A percentile compares a stretch with the other conserved stretches of the same genome.
Evolutionary conservation across 148 eudicot genomes (phyloP).

Genomic region (Silene conica): DNA sequence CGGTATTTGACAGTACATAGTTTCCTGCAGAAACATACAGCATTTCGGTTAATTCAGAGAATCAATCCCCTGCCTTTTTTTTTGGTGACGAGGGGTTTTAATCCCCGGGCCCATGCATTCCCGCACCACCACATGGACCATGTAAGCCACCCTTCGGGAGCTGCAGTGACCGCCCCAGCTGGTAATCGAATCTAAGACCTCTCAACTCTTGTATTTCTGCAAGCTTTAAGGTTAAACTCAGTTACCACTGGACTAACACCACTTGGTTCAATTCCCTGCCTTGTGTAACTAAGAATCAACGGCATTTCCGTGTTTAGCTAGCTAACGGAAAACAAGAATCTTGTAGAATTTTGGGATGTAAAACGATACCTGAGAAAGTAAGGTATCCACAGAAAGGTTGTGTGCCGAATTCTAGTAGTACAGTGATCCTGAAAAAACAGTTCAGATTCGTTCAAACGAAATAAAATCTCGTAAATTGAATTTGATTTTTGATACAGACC

Average conservation of each 20-base stretch:
- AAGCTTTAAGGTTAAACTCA: no score
- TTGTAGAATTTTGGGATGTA: background rate
- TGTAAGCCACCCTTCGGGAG: no score
- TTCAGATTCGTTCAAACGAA: background rate
- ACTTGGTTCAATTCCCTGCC: no score
- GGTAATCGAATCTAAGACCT: no score
- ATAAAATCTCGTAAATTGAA: no score
- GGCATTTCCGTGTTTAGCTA: background rate
- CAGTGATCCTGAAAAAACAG: conserved; percentile 60
- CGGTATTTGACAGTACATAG: background rate
- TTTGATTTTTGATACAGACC: conserved; percentile 42
- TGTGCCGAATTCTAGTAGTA: conserved; percentile 43
- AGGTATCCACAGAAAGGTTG: conserved; percentile 9
- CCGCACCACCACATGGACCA: no score
- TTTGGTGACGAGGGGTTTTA: no score
- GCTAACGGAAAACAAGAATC: background rate
- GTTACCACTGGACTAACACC: no score
- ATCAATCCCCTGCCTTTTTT: background rate
- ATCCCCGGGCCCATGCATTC: no score
- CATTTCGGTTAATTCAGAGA: background rate
- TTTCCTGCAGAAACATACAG: conserved; percentile 17
- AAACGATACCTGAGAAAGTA: conserved; percentile 15
- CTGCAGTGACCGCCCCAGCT: no score
- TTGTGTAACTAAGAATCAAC: no score
- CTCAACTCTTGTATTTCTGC: no score